These are phyloP conservation scores for Umbelopsis ramanniana DNA, from an alignment of 192 early-diverging fungal genomes.

Conservation along the genomic window DNA sequence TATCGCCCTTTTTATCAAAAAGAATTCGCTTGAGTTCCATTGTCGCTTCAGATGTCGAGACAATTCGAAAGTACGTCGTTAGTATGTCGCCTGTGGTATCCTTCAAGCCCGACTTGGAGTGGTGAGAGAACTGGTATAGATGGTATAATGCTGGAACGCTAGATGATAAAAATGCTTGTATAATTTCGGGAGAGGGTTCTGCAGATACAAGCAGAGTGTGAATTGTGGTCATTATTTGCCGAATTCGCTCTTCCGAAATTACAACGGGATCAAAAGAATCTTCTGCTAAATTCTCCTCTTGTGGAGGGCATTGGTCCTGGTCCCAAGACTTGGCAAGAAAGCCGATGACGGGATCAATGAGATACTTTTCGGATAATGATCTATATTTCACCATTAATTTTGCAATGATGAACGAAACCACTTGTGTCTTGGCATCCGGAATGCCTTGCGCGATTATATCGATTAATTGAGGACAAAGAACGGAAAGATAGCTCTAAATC, in stretches of 20 bases:
- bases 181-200: constrained; percentile 60
- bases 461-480: constrained; percentile 54
- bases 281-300: not conserved
- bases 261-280: constrained; percentile 44
- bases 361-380: constrained; percentile 46
- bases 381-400: constrained; percentile 56
- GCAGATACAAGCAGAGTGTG: constrained; percentile 62
- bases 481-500: constrained; percentile 52
- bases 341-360: constrained; percentile 49
- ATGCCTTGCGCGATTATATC: constrained; percentile 21
- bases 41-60: constrained; percentile 39
- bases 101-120: constrained; percentile 44
- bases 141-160: constrained; percentile 60
- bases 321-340: constrained; percentile 49
- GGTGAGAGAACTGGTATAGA: constrained; percentile 53
- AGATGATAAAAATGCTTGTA: constrained; percentile 58
- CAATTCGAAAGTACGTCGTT: constrained; percentile 52
- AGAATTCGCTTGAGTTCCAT: constrained; percentile 48
- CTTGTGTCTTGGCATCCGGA: constrained; percentile 37
- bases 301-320: not conserved
- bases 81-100: constrained; percentile 53
- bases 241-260: constrained; percentile 48
- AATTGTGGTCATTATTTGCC: constrained; percentile 48
- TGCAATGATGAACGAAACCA: constrained; percentile 54
- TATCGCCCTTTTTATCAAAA: constrained; percentile 50